phyloP scores from a whole-genome alignment of 768 basidiomycete genomes.

The Lactifluus volemus region DNA sequence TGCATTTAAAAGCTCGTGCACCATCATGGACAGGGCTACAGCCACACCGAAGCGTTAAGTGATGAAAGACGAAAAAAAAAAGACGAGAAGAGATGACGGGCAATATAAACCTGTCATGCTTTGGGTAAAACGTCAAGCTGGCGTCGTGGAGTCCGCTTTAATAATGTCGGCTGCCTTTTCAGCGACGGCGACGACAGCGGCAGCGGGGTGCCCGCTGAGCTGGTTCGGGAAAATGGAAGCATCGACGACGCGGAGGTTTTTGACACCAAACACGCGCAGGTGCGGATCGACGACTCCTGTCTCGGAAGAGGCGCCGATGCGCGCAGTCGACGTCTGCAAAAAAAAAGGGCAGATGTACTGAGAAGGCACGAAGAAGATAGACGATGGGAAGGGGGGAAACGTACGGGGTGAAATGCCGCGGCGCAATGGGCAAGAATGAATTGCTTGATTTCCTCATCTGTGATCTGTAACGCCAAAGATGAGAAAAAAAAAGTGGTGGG shows the following conservation, averaged over 20 bases:
- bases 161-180: slow-evolving; percentile 12
- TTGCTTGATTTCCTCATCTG: slow-evolving; percentile 19
- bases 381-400: neutral
- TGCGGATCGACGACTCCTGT: slow-evolving; percentile 35
- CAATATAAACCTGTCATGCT: too few species aligned
- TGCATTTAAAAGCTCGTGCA: too few species aligned
- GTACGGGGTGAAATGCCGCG: slow-evolving; percentile 27
- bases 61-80: too few species aligned
- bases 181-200: slow-evolving; percentile 7
- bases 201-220: slow-evolving; percentile 10
- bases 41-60: too few species aligned
- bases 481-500: too few species aligned
- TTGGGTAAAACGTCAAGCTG: neutral
- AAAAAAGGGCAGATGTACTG: neutral
- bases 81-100: too few species aligned
- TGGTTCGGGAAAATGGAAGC: slow-evolving; percentile 17
- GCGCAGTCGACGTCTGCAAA: slow-evolving; percentile 13
- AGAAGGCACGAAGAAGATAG: neutral
- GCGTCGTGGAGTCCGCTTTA: neutral
- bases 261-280: slow-evolving; percentile 35
- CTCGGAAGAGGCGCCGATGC: slow-evolving; percentile 5
- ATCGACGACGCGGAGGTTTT: slow-evolving; percentile 32
- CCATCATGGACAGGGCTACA: too few species aligned
- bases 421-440: slow-evolving; percentile 7
- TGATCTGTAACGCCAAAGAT: neutral